phyloP scores from a whole-genome alignment of 1,139 yeast genomes.

The Scheffersomyces lignicola region DNA sequence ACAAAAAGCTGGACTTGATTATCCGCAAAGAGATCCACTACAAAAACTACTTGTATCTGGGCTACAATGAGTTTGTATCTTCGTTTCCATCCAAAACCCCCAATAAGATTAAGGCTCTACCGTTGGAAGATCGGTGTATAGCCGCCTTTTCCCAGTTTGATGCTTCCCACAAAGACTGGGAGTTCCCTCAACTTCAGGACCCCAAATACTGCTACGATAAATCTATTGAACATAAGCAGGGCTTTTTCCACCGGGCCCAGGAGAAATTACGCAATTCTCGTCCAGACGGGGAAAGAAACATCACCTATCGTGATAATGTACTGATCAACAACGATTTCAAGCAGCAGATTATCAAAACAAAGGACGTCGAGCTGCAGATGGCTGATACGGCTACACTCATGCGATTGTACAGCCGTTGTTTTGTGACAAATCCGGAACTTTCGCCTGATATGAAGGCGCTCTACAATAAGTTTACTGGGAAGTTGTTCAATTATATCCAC shows the following conservation, averaged over 20 bases:
- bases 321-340: conserved; percentile 20
- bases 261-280: background rate
- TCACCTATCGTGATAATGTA: conserved; percentile 14
- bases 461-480: conserved; percentile 20
- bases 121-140: conserved; percentile 27
- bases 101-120: conserved; percentile 11
- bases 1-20: conserved; percentile 15
- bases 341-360: conserved; percentile 17
- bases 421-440: conserved; percentile 16
- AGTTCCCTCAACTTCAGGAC: conserved; percentile 16
- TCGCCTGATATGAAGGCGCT: conserved; percentile 7
- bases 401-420: conserved; percentile 40
- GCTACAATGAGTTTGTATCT: conserved; percentile 21
- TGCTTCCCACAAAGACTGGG: conserved; percentile 25
- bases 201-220: conserved; percentile 26
- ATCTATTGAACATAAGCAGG: conserved; percentile 19
- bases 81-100: conserved; percentile 12
- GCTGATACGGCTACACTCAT: conserved; percentile 36
- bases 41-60: conserved; percentile 28
- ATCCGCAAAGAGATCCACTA: conserved; percentile 27
- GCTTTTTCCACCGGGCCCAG: conserved; percentile 6
- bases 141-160: conserved; percentile 27
- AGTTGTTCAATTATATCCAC: conserved; percentile 32
- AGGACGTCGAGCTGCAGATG: conserved; percentile 28
- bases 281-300: background rate